Base-by-base conservation (phyloP, 805 yeast species). In the Phaffomyces thermotolerans region DNA sequence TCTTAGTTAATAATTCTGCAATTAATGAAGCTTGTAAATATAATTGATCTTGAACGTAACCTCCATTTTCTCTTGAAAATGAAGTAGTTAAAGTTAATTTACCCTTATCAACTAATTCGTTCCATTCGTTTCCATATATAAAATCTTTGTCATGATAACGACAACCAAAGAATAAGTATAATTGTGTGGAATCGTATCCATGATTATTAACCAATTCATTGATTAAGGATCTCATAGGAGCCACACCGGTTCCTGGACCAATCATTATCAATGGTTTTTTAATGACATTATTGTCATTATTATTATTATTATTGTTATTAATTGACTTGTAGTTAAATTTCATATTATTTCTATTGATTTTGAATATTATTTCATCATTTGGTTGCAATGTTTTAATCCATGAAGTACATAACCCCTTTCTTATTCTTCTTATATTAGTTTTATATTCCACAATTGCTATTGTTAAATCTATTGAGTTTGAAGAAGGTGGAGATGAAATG, bases 211-310 rank as follows among this genome's bases (percentile, higher is more conserved):
- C 45, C 3, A 61, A 53, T 1, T 68, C 54, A 36, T 76, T 76
- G 13, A 91, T 71, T 34, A 90, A 56, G 1, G 86, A 74, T 54
- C 87, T 76, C 74, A 91, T 79, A 2, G 99, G 99, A 0, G 99
- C 99, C 10, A 93, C 70, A 2, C 99, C 99, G 0, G 98, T 95
- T 4, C 99, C 99, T 0, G 99, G 95, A 2, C 91, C 83, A 4
- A 91, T 72, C 75, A 91, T 68, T 4, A 93, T 64, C 23, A 84
- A 64, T 0, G 95, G 84, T 9, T 29, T 48, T 4, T 50, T 25
- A 59, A 36, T 63, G n/a, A n/a, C n/a, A n/a, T n/a, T n/a, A n/a
- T n/a, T n/a, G n/a, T n/a, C n/a, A 9, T 40, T 20, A 20, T 20
- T 20, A 20, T 5, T 5, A 20, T 20, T 20, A 5, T 4, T 20